A percentile compares a stretch with the other conserved stretches of the same genome.
phyloP scores from a whole-genome alignment of 805 yeast species.

The Pichia cabralensis region DNA sequence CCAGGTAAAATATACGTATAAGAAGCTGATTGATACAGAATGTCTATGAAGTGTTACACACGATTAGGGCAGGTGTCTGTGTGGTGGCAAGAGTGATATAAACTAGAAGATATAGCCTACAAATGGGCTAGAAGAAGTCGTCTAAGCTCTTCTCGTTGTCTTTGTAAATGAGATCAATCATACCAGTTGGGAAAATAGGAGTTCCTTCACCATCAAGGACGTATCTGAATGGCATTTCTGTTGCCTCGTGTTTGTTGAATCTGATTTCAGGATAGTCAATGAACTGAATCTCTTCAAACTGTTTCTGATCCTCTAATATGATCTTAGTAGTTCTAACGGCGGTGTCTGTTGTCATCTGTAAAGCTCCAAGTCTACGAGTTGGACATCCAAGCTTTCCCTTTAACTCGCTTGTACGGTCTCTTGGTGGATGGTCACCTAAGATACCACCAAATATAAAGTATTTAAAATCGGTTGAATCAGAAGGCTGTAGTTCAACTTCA shows the following conservation, averaged over 20 bases:
- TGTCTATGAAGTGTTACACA: no score
- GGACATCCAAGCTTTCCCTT: slow-evolving; percentile 71
- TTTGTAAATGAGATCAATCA: slow-evolving; percentile 74
- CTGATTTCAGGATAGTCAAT: slow-evolving; percentile 92
- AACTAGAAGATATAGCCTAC: no score
- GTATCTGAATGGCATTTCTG: slow-evolving; percentile 97
- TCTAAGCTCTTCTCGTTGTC: slow-evolving; percentile 81
- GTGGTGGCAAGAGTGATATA: no score
- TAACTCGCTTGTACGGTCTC: slow-evolving; percentile 89
- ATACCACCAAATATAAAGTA: slow-evolving; percentile 96
- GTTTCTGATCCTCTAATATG: slow-evolving; percentile 46
- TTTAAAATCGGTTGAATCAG: slow-evolving; percentile 57
- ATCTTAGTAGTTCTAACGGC: slow-evolving; percentile 86
- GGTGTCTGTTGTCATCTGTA: slow-evolving; percentile 97
- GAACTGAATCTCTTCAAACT: slow-evolving; percentile 68
- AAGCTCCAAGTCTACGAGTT: slow-evolving; percentile 77
- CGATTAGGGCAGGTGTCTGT: no score
- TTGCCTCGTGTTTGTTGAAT: slow-evolving; percentile 79
- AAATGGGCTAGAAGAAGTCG: slow-evolving; percentile 50
- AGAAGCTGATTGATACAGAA: no score
- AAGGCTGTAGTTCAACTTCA: slow-evolving; percentile 57
- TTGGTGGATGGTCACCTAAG: slow-evolving; percentile 85
- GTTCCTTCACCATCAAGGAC: slow-evolving; percentile 50
- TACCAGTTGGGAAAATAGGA: slow-evolving; percentile 88
- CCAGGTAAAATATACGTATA: no score